Evolutionary conservation across 2,329 filamentous ascomycete genomes (phyloP).

Genomic region (Xylariales sp.): DNA sequence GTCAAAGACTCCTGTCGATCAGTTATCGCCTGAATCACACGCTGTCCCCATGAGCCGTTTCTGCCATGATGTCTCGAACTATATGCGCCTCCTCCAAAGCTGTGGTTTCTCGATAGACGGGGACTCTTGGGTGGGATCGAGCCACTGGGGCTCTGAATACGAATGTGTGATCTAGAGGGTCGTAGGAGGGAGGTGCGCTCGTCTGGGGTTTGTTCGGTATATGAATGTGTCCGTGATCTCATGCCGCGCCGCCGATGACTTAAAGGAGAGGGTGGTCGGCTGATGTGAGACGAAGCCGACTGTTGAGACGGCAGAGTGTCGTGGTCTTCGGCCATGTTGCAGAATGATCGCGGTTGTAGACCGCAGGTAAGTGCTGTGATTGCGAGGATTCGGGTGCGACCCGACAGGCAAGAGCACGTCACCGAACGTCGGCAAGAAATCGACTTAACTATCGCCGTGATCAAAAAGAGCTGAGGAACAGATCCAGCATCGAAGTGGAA

Average conservation of each 20-base stretch:
- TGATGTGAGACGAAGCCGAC: slow-evolving; percentile 6
- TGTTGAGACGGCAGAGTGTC: slow-evolving; percentile 14
- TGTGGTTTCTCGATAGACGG: slow-evolving; percentile 35
- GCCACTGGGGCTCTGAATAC: slow-evolving; percentile 30
- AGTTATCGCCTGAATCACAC: slow-evolving; percentile 57
- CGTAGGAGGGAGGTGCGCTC: slow-evolving; percentile 41
- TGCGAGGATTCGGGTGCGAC: too few species aligned
- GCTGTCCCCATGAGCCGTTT: slow-evolving; percentile 53
- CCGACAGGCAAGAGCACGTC: too few species aligned
- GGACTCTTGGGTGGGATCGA: slow-evolving; percentile 17
- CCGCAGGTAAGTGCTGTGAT: too few species aligned
- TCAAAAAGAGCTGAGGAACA: too few species aligned
- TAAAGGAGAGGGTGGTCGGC: slow-evolving; percentile 1
- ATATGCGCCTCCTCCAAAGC: slow-evolving; percentile 32
- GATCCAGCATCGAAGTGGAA: too few species aligned
- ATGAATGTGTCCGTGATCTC: slow-evolving; percentile 18
- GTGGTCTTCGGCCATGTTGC: slow-evolving; percentile 10
- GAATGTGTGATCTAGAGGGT: slow-evolving; percentile 36
- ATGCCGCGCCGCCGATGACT: slow-evolving; percentile 16
- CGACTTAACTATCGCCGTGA: too few species aligned
- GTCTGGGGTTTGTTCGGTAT: slow-evolving; percentile 27
- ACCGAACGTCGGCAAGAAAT: too few species aligned
- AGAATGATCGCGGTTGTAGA: slow-evolving; percentile 15
- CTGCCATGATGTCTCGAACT: slow-evolving; percentile 48
- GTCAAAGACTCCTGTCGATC: slow-evolving; percentile 54